Evolutionary conservation across 2,329 filamentous ascomycete genomes (phyloP), one percentile per base, ranked within the genome.

Genomic region (Dactylellina drechsleri): DNA sequence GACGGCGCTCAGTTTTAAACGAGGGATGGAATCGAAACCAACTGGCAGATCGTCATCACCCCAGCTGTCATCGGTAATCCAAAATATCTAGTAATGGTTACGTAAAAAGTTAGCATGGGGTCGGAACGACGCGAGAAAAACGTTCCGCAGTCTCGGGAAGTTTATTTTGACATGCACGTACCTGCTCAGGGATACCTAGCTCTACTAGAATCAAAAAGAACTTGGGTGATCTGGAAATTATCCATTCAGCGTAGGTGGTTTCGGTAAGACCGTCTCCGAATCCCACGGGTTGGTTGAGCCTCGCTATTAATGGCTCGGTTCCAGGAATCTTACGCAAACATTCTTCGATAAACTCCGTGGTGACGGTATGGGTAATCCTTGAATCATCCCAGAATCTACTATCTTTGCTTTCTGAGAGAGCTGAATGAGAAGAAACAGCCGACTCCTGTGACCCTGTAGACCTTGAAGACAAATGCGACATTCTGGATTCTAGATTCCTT

Each of bases 171-270:
- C 66, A 36, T 49, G 36, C 28, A 62, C 70, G 36, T 67, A 75
- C 71, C 64, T 75, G 89, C 78, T 91, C 89, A 0, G 90, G 87
- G 10, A 90, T 85, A 36, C 88, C 89, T 23, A 92, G 83, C 78
- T 92, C 90, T 64, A 88, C 84, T 26, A 93, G 83, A 45, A 92
- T 88, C 54, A 93, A 83, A 79, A 92, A 93, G 45, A 92, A 84
- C 54, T 88, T 85, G 79, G 88, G 89, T 5, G 89, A 89, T 78
- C 89, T 89, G 66, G 87, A 83, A 54, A 90, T 83, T 68, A 93
- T 92, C 89, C 90, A 92, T 80, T 92, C 90, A 84, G 90, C 89
- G 80, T 93, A 93, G 0, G 90, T 92, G 76, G 89, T 87, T 80
- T 92, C 88, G 2, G 90, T 92, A 67, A 87, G 80, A 66, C 87